Evolutionary conservation across 305 asterid genomes (phyloP), one percentile per base, ranked within the genome.

Genomic region (Nicotiana rustica): DNA sequence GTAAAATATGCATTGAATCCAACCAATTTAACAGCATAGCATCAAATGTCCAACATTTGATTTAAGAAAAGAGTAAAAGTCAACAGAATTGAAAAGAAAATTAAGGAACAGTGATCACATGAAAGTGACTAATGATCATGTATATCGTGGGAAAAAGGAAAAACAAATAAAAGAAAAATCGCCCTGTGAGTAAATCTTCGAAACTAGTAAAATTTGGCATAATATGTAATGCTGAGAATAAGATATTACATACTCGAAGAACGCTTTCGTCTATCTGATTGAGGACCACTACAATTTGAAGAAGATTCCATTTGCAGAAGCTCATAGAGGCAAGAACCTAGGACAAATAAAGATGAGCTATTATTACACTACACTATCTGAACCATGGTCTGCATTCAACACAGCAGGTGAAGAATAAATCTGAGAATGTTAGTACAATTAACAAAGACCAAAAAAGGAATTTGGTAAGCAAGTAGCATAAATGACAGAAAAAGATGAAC

Each of bases 261-360:
- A 82, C 82, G 64, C 41, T 82, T 73, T 60, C 65, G 83, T 85
- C 85, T 79, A 59, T 87, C 90, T 80, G 77, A 76, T 10, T 88
- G 81, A 76, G 61, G 81, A 18, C 73, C 78, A 84, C 86, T 81
- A 86, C 86, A 86, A 49, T 82, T 87, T 77, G 90, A 67, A 76
- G 92, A 85, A 75, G 86, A 71, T 77, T 92, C 97, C 87, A 78
- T 83, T 83, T 85, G 88, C 61, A 92, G 82, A 88, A 92, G 97
- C 75, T 92, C 95, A 69, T 88, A 89, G 33, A 92, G 94, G 86
- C 89, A 86, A 59, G 85, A 69, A 87, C 95, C 94, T 90, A 90
- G 82, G 81, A 31, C 75, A 87, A 62, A 76, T 49, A 19, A 67
- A 65, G 44, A 31, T 12, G 31, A 80, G 56, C 21, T 36, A 79